Evolutionary conservation across 106 monocot species (phyloP).

Genomic region (Dioscorea zingiberensis): DNA sequence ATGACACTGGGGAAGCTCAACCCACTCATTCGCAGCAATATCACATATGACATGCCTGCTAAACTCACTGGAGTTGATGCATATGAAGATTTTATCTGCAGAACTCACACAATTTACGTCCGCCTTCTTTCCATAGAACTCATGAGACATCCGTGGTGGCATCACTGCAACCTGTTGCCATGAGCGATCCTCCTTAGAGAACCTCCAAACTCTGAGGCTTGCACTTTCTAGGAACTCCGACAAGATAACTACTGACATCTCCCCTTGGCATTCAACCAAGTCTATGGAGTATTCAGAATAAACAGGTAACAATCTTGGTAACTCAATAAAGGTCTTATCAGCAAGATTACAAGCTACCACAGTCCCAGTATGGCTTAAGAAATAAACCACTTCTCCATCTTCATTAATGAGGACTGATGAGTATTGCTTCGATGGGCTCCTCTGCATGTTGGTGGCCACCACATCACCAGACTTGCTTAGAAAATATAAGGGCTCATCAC

Average conservation of each 20-base stretch:
- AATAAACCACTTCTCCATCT: slow-evolving; percentile 46
- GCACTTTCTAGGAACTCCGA: slow-evolving; percentile 75
- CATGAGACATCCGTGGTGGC: slow-evolving; percentile 80
- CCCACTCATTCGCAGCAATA: slow-evolving; percentile 38
- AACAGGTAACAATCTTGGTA: slow-evolving; percentile 55
- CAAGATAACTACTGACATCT: slow-evolving; percentile 45
- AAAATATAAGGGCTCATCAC: slow-evolving; percentile 54
- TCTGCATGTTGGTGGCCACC: slow-evolving; percentile 72
- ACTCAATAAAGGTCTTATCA: slow-evolving; percentile 29
- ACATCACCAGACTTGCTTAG: slow-evolving; percentile 86
- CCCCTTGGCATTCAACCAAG: slow-evolving; percentile 49
- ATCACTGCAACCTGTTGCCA: slow-evolving; percentile 75
- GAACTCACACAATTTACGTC: slow-evolving; percentile 77
- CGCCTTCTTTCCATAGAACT: slow-evolving; percentile 55
- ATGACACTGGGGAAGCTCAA: slow-evolving; percentile 59
- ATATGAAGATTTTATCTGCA: slow-evolving; percentile 53
- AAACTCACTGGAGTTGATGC: slow-evolving; percentile 47
- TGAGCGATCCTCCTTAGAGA: slow-evolving; percentile 15
- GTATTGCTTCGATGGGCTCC: slow-evolving; percentile 73
- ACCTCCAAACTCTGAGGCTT: slow-evolving; percentile 70
- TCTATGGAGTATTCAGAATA: slow-evolving; percentile 70
- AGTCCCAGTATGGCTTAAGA: slow-evolving; percentile 61
- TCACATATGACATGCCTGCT: slow-evolving; percentile 47
- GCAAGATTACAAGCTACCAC: slow-evolving; percentile 49
- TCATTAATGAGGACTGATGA: slow-evolving; percentile 56